phyloP scores from a whole-genome alignment of 1,284 basidiomycete genomes.

The Puccinia novopanici region DNA sequence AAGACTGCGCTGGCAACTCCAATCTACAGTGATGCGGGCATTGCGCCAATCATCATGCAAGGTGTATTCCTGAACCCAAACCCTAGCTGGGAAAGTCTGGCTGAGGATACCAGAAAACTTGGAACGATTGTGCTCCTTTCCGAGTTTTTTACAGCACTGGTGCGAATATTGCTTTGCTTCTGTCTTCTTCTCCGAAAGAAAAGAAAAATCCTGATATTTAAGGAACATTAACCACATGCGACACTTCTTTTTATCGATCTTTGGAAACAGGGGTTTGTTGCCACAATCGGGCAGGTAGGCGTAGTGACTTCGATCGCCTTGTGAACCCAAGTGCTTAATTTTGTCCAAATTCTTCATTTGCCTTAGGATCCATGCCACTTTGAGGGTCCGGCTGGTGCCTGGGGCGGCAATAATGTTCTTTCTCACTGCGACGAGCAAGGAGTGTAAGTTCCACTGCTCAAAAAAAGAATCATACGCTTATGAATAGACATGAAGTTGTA shows the following conservation, averaged over 20 bases:
- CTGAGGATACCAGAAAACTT: slow-evolving; percentile 18
- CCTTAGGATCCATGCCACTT: slow-evolving; percentile 36
- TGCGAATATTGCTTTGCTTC: not conserved
- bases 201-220: no score
- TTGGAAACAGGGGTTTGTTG: slow-evolving; percentile 31
- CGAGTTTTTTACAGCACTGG: slow-evolving; percentile 14
- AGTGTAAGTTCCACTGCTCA: slow-evolving; percentile 15
- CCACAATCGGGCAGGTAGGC: slow-evolving; percentile 33
- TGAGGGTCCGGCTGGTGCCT: slow-evolving; percentile 32
- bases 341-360: slow-evolving; percentile 8
- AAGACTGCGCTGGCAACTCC: slow-evolving; percentile 25
- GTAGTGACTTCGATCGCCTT: not conserved
- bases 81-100: not conserved
- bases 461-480: not conserved
- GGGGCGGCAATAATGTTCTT: slow-evolving; percentile 23
- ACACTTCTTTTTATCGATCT: not conserved
- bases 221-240: not conserved
- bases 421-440: slow-evolving; percentile 32
- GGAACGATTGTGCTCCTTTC: slow-evolving; percentile 16
- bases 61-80: slow-evolving; percentile 31
- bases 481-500: not conserved
- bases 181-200: not conserved
- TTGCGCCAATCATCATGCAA: slow-evolving; percentile 31
- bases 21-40: slow-evolving; percentile 28
- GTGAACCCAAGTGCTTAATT: not conserved